These are phyloP conservation scores for Suillus discolor DNA, from an alignment of 768 basidiomycete species.

Conservation along the genomic window DNA sequence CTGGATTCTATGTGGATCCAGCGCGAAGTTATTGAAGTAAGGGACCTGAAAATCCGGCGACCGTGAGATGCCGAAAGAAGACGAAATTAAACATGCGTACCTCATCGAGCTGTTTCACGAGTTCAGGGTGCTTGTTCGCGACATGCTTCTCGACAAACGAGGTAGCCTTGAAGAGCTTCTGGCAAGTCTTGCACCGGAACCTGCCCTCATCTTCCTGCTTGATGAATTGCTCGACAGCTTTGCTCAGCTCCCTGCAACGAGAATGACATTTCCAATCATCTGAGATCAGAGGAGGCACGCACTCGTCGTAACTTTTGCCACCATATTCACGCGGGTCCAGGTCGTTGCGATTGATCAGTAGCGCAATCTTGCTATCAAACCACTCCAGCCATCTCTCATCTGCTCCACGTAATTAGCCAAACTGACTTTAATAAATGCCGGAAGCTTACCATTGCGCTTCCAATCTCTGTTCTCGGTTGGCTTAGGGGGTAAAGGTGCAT, in stretches of 20 bases:
- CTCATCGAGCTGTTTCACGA: constrained; percentile 82
- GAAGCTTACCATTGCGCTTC: constrained; percentile 67
- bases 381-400: constrained; percentile 91
- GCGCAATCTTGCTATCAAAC: constrained; percentile 83
- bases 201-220: constrained; percentile 98
- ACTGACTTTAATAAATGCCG: constrained; percentile 4
- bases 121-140: constrained; percentile 88
- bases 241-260: constrained; percentile 71
- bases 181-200: constrained; percentile 94
- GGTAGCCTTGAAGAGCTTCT: constrained; percentile 96
- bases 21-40: constrained; percentile 94
- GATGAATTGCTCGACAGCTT: constrained; percentile 75
- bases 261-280: constrained; percentile 15
- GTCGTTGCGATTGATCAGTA: constrained; percentile 75
- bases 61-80: constrained; percentile 16
- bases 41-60: constrained; percentile 55
- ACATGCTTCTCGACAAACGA: constrained; percentile 98
- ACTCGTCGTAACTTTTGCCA: constrained; percentile 91
- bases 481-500: constrained; percentile 21
- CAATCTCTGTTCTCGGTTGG: constrained; percentile 51
- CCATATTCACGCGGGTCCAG: constrained; percentile 89
- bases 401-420: constrained; percentile 31
- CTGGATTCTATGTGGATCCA: constrained; percentile 93
- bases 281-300: constrained; percentile 34
- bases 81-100: constrained; percentile 45